Conservation (phyloP, 1,284 basidiomycete genomes). For the Tilletia caries region DNA sequence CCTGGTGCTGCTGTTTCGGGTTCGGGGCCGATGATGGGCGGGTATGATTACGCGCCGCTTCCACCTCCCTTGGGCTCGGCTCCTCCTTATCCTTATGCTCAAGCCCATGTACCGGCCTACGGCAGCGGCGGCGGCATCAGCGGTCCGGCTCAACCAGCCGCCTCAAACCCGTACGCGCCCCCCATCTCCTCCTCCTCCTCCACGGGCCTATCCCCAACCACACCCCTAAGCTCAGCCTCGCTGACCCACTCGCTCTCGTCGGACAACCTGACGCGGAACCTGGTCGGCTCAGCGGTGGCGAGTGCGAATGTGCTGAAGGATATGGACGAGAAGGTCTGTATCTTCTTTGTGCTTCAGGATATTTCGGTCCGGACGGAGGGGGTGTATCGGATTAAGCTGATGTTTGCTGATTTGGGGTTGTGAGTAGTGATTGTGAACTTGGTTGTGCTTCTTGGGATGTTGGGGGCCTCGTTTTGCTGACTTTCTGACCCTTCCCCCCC, state of each 20-base stretch:
- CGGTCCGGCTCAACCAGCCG: background rate
- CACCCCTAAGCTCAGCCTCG: background rate
- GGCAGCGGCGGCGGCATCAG: background rate
- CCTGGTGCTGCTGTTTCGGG: background rate
- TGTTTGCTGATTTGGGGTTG: conserved; percentile 40
- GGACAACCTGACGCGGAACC: conserved; percentile 34
- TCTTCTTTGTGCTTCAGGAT: conserved; percentile 48
- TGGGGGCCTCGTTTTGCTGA: too few relatives aligned
- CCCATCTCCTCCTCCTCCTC: background rate
- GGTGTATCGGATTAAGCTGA: conserved; percentile 42
- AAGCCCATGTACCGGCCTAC: background rate
- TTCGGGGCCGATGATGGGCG: background rate
- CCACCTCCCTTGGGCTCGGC: background rate
- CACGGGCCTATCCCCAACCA: background rate
- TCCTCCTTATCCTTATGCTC: background rate
- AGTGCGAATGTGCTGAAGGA: conserved; percentile 45
- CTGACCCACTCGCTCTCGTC: conserved; percentile 15
- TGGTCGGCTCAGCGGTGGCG: conserved; percentile 43
- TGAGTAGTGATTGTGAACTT: conserved; percentile 14
- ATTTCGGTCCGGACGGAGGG: conserved; percentile 44
- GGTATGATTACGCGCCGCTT: background rate
- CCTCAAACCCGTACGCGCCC: background rate
- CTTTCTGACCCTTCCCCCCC: too few relatives aligned
- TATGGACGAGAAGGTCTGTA: conserved; percentile 40
- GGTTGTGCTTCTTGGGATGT: too few relatives aligned